These are phyloP conservation scores for Lepidium sativum DNA, from an alignment of 345 rosid genomes.

Conservation along the genomic window DNA sequence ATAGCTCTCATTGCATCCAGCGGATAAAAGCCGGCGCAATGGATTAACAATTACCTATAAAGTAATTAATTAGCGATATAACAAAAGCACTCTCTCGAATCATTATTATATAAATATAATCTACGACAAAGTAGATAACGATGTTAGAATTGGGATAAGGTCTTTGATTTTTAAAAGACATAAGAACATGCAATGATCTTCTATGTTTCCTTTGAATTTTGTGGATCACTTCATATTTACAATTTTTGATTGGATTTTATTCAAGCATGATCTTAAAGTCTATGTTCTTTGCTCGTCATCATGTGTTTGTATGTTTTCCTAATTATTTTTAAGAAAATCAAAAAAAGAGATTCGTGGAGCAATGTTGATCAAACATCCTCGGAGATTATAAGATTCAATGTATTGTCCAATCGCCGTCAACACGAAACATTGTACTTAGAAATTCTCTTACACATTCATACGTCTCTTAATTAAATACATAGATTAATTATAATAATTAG, in stretches of 20 bases:
- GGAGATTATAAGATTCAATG: constrained; percentile 25
- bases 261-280: no score
- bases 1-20: constrained; percentile 12
- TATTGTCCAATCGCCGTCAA: constrained; percentile 22
- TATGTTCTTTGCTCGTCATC: no score
- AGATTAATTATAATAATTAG: constrained; percentile 2
- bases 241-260: no score
- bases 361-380: constrained; percentile 23
- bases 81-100: not conserved
- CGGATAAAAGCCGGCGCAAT: constrained; percentile 18
- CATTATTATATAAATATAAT: no score
- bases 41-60: not conserved
- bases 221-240: no score
- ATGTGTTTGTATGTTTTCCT: no score
- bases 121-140: constrained; percentile 24
- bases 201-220: constrained; percentile 16
- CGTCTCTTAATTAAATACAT: not conserved
- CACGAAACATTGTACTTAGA: constrained; percentile 22
- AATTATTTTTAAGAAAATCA: not conserved
- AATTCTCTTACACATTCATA: constrained; percentile 3
- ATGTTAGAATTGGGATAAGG: constrained; percentile 26
- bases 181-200: constrained; percentile 24
- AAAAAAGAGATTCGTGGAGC: constrained; percentile 11
- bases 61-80: constrained; percentile 1
- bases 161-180: constrained; percentile 5